phyloP scores from a whole-genome alignment of 306 rosid genomes.

The Malus asiatica region DNA sequence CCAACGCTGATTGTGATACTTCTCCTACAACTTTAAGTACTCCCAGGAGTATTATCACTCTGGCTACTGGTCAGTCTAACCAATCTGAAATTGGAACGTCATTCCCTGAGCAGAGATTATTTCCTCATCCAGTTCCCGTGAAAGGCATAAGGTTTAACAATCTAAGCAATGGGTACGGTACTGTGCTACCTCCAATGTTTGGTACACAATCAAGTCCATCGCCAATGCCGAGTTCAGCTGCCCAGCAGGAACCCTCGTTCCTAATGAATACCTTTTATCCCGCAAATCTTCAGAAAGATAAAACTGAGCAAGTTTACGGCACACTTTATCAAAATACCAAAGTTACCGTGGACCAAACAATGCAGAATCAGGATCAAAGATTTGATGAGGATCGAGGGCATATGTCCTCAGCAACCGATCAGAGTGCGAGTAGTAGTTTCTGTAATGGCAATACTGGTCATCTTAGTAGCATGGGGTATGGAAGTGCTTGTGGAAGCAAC shows the following conservation, averaged over 20 bases:
- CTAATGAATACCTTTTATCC: constrained; percentile 50
- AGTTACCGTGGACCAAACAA: constrained; percentile 20
- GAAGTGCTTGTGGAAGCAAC: constrained; percentile 76
- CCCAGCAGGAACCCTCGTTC: constrained; percentile 44
- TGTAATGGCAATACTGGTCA: constrained; percentile 60
- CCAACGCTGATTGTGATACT: constrained; percentile 25
- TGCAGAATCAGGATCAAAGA: constrained; percentile 39
- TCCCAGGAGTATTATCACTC: constrained; percentile 37
- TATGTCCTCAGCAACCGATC: constrained; percentile 61
- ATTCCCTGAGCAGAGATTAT: constrained; percentile 33
- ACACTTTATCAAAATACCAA: constrained; percentile 29
- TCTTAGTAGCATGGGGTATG: constrained; percentile 54
- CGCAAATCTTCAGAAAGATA: constrained; percentile 31
- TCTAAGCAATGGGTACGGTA: constrained; percentile 38
- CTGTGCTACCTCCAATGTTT: constrained; percentile 46
- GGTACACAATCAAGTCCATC: constrained; percentile 45
- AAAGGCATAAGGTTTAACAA: constrained; percentile 53
- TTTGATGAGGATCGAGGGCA: constrained; percentile 58
- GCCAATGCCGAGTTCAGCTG: constrained; percentile 34
- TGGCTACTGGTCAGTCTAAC: constrained; percentile 51
- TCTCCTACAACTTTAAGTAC: constrained; percentile 33
- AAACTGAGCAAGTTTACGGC: constrained; percentile 39
- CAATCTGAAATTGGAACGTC: constrained; percentile 51
- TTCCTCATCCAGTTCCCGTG: constrained; percentile 57
- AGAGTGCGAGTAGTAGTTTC: constrained; percentile 60